A percentile compares a stretch with the other conserved stretches of the same genome.
These are phyloP conservation scores for Talaromyces albobiverticillius DNA, from an alignment of 2,329 filamentous ascomycete species.

Conservation along the genomic window DNA sequence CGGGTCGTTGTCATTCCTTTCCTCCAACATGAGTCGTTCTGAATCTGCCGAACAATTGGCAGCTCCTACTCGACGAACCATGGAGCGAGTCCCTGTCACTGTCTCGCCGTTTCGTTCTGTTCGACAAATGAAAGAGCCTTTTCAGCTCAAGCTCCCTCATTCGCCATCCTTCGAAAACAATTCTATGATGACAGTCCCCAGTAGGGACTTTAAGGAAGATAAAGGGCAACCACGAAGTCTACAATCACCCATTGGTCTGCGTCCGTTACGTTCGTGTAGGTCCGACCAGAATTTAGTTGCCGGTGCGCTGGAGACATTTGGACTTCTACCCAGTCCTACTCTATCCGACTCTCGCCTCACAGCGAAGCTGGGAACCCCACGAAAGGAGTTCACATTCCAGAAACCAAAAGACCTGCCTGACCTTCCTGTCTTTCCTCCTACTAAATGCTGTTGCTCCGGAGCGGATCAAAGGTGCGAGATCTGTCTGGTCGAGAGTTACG, in stretches of 20 bases:
- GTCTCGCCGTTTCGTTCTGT: conserved; percentile 40
- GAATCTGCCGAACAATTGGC: conserved; percentile 30
- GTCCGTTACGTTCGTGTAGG: conserved; percentile 32
- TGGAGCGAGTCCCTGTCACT: conserved; percentile 24
- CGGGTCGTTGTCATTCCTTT: conserved; percentile 33
- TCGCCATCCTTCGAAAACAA: conserved; percentile 32
- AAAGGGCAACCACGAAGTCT: conserved; percentile 20
- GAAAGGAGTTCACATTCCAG: conserved; percentile 14
- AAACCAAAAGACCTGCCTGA: conserved; percentile 1
- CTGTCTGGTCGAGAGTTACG: neutral
- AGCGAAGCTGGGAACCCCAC: conserved; percentile 25
- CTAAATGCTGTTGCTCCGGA: conserved; percentile 4
- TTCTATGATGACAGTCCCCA: conserved; percentile 7
- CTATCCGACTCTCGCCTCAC: conserved; percentile 31
- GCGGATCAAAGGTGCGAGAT: conserved; percentile 1
- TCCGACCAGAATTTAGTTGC: conserved; percentile 35
- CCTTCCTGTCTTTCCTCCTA: neutral
- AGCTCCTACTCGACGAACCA: conserved; percentile 23
- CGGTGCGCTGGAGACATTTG: conserved; percentile 30
- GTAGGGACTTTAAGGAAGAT: conserved; percentile 10
- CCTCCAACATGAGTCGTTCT: conserved; percentile 27
- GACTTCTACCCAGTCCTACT: conserved; percentile 36
- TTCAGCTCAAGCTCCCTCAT: conserved; percentile 33
- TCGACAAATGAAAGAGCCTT: conserved; percentile 38
- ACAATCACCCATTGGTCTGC: conserved; percentile 21